Evolutionary conservation across 2,329 filamentous ascomycete species (phyloP).

Genomic region (Phyllosticta paracitricarpa): DNA sequence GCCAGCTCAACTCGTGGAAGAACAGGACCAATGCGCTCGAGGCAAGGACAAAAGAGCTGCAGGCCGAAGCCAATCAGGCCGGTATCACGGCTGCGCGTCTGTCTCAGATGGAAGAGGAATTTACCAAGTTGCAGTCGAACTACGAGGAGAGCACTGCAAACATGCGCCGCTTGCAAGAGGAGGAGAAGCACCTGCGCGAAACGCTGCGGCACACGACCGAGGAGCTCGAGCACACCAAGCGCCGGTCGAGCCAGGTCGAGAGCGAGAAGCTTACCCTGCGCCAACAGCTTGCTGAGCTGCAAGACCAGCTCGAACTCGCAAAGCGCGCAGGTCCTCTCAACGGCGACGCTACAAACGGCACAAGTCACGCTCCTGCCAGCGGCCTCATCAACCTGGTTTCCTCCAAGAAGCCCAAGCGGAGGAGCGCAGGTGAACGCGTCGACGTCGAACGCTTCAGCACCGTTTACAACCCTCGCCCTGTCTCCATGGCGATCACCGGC

Average conservation of each 20-base stretch:
- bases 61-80: slow-evolving; percentile 93
- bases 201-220: slow-evolving; percentile 67
- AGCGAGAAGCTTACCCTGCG: slow-evolving; percentile 76
- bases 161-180: slow-evolving; percentile 89
- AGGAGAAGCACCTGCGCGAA: slow-evolving; percentile 78
- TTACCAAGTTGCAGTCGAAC: slow-evolving; percentile 78
- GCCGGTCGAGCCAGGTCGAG: slow-evolving; percentile 66
- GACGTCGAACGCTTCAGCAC: slow-evolving; percentile 84
- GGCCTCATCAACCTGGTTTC: slow-evolving; percentile 95
- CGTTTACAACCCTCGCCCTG: slow-evolving; percentile 86
- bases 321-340: slow-evolving; percentile 69
- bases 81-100: slow-evolving; percentile 89
- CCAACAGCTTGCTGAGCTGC: slow-evolving; percentile 79
- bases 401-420: slow-evolving; percentile 91
- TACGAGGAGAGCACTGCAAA: slow-evolving; percentile 86
- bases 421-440: slow-evolving; percentile 80
- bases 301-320: slow-evolving; percentile 84
- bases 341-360: slow-evolving; percentile 56
- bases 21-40: slow-evolving; percentile 84
- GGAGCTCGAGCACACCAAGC: slow-evolving; percentile 71
- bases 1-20: slow-evolving; percentile 93
- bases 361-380: slow-evolving; percentile 43
- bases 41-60: slow-evolving; percentile 81
- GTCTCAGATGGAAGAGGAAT: slow-evolving; percentile 87
- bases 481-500: slow-evolving; percentile 78